phyloP scores from a whole-genome alignment of 2,329 filamentous ascomycete species.

The Epichloe coenophiala region DNA sequence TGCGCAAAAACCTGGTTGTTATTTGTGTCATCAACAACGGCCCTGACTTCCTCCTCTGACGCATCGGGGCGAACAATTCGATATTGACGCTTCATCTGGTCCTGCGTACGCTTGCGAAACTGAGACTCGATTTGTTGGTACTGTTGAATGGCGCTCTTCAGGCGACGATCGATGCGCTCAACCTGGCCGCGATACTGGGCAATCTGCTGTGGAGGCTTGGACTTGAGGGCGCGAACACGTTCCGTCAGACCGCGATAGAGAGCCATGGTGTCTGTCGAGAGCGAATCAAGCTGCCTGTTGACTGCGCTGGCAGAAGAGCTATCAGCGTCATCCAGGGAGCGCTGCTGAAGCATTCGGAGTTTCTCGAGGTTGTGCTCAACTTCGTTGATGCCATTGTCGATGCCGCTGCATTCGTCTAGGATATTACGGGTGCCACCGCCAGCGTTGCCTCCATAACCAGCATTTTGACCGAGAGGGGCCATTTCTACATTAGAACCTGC shows the following conservation, averaged over 20 bases:
- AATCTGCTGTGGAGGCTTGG: constrained; percentile 59
- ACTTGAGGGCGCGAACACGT: constrained; percentile 72
- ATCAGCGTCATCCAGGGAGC: constrained; percentile 64
- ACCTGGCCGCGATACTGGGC: constrained; percentile 69
- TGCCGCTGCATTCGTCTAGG: constrained; percentile 71
- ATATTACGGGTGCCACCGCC: constrained; percentile 56
- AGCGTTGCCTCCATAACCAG: constrained; percentile 25
- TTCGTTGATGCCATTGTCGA: constrained; percentile 63
- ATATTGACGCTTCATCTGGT: constrained; percentile 81
- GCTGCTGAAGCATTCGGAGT: constrained; percentile 57
- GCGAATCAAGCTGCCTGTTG: constrained; percentile 55
- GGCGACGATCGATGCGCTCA: constrained; percentile 61
- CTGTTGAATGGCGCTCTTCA: constrained; percentile 67
- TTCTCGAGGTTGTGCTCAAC: constrained; percentile 61
- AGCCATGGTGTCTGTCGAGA: constrained; percentile 69
- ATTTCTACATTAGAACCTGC: constrained; percentile 52
- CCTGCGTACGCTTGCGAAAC: constrained; percentile 67
- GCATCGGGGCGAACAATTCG: constrained; percentile 78
- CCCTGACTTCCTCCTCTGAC: constrained; percentile 64
- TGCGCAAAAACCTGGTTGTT: constrained; percentile 83
- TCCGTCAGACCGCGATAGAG: constrained; percentile 68
- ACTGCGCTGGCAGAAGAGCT: constrained; percentile 52
- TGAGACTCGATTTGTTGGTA: constrained; percentile 71
- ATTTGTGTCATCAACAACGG: constrained; percentile 55
- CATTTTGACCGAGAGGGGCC: constrained; percentile 46